Evolutionary conservation across 305 asterid genomes (phyloP).

Genomic region (Withania somnifera): DNA sequence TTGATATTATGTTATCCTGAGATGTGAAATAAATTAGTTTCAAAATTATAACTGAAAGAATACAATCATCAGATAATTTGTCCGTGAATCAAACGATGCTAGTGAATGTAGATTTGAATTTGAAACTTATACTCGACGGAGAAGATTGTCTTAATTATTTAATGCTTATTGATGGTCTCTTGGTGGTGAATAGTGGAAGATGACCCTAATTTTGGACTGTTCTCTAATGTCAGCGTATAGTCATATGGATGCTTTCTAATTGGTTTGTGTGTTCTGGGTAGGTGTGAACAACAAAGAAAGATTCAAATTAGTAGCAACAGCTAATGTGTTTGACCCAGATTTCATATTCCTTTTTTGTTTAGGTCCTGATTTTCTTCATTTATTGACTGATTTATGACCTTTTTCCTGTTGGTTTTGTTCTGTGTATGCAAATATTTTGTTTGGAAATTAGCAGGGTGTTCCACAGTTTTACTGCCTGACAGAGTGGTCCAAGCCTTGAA

Average conservation of each 20-base stretch:
- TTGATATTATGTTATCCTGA: too few species aligned
- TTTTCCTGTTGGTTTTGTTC: neutral
- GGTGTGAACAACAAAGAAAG: neutral
- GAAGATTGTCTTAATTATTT: neutral
- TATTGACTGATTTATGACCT: neutral
- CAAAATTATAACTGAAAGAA: too few species aligned
- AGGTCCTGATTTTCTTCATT: neutral
- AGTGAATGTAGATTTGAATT: neutral
- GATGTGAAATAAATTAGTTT: too few species aligned
- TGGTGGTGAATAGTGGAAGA: neutral
- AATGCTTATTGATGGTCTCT: neutral
- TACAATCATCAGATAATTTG: too few species aligned
- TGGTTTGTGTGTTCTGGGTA: neutral
- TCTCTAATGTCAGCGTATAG: neutral
- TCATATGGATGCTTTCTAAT: neutral
- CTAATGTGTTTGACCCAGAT: neutral
- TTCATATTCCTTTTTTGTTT: neutral
- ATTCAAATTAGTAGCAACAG: neutral
- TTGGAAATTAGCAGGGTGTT: conserved; percentile 23
- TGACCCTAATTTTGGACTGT: neutral
- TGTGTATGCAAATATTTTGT: neutral
- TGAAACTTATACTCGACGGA: neutral
- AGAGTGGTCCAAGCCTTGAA: conserved; percentile 61
- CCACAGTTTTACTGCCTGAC: conserved; percentile 52
- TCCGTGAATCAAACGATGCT: too few species aligned